Evolutionary conservation across 1,284 basidiomycete genomes (phyloP), one percentile per base, ranked within the genome.

Genomic region (Ustilago trichophora): DNA sequence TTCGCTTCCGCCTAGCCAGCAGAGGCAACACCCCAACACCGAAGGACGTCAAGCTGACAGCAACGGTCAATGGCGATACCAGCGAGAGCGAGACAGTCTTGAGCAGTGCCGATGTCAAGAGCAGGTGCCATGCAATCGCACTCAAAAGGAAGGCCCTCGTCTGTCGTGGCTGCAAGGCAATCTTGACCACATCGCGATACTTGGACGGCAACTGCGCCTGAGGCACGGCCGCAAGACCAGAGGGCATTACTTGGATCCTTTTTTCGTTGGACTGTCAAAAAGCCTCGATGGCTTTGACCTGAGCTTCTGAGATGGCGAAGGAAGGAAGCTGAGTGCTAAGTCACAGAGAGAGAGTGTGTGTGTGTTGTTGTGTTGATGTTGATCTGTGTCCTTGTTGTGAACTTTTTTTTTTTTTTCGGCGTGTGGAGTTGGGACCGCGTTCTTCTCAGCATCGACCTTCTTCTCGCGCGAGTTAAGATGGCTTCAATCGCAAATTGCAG

Each of bases 121-220:
- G 38, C 3, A 60, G 27, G 34, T 70, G 67, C 36, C 66, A 60
- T 18, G 63, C 45, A 13, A 63, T 37, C 9, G 49, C 46, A 6
- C 59, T 36, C 10, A 76, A 57, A 4, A 74, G n/a, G 27, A 70
- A 66, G 8, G 69, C 59, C 21, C 74, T 62, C n/a, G 68, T 54
- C 51, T 76, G 74, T n/a, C 74, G 52, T 19, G 66, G 64, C 13
- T 55, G 55, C 29, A 76, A 45, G 7, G 72, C 72, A 15, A 66
- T 49, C 50, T 71, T 71, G 54, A 66, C 32, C 2, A 71, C 50
- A 45, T 60, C 68, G 26, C 58, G 46, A 37, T 66, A 71, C 35
- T 46, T 58, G 41, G 68, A 44, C 12, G 68, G 63, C 22, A 71
- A 46, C 41, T 71, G 68, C 19, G 67, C 67, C 49, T 51, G 60